phyloP scores from a whole-genome alignment of 2,329 filamentous ascomycete genomes.

The Xylariaceae sp. region DNA sequence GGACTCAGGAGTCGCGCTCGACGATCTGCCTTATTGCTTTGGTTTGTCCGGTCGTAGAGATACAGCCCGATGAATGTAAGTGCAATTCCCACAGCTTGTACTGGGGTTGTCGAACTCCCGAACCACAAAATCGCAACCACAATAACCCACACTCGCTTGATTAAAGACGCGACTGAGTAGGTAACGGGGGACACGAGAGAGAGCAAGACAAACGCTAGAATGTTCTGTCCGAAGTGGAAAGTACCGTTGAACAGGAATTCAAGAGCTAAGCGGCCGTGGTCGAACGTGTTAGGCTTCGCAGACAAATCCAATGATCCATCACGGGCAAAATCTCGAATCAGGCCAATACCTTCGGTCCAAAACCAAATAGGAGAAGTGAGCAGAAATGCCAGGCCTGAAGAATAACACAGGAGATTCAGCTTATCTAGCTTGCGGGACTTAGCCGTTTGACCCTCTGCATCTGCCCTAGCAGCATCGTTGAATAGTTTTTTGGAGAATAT shows the following conservation, averaged over 20 bases:
- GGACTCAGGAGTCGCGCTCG: constrained; percentile 64
- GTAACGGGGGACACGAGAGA: constrained; percentile 95
- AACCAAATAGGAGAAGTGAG: constrained; percentile 90
- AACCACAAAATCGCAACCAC: constrained; percentile 95
- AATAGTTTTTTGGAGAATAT: constrained; percentile 98
- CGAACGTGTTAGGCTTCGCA: constrained; percentile 59
- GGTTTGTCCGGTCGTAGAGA: constrained; percentile 87
- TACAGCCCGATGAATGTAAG: constrained; percentile 92
- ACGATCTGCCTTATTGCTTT: constrained; percentile 81
- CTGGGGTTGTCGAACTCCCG: constrained; percentile 73
- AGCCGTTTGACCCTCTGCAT: constrained; percentile 61
- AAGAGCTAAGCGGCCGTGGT: constrained; percentile 66
- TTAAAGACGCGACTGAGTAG: constrained; percentile 90
- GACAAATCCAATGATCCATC: constrained; percentile 69
- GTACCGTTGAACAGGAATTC: constrained; percentile 97
- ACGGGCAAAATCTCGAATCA: constrained; percentile 71
- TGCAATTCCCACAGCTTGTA: constrained; percentile 79
- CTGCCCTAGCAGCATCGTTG: constrained; percentile 83
- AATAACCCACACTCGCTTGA: constrained; percentile 97
- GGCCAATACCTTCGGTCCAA: constrained; percentile 74
- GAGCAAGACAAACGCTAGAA: constrained; percentile 85
- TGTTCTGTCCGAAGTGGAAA: constrained; percentile 95
- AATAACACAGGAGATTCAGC: constrained; percentile 93
- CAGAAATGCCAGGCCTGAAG: constrained; percentile 86
- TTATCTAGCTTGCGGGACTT: constrained; percentile 84